Evolutionary conservation across 1,284 basidiomycete genomes (phyloP), one percentile per base, ranked within the genome.

Genomic region (Microbotryum violaceum): DNA sequence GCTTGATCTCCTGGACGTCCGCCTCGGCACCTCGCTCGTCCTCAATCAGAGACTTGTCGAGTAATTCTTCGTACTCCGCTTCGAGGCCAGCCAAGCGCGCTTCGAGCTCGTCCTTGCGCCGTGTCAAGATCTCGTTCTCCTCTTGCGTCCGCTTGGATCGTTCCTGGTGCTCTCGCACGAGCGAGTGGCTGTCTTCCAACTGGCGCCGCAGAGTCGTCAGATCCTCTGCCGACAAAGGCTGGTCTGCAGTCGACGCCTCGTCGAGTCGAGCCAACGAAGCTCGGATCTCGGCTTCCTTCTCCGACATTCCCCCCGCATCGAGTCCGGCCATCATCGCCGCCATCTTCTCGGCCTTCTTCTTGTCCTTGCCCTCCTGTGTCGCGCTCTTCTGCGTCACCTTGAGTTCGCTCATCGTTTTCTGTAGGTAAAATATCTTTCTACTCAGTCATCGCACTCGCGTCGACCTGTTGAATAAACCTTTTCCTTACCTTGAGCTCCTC

Each of bases 271-370:
- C 80, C 61, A 96, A 80, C 54, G 90, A 82, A 56, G 85, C 82
- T 61, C 91, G 85, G 71, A 96, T 82, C 71, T 91, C 88, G 72
- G 93, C 90, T 75, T 94, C 91, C 79, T 91, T 90, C 79, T 94
- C 91, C 47, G 89, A 91, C 75, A 93, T 87, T 2, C 86, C 84
- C 33, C 87, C 88, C 79, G 88, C 84, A 78, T 93, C 93, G 72
- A 98, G 96, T 77, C 96, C 94, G 65, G 93, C 91, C 93, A 99
- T 97, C 91, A 99, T 96, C 70, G 94, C 81, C n/a, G 90, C 92
- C 88, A 99, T 91, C 82, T 96, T 96, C 79, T 97, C 94, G 72
- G 96, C 92, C 78, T 97, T 98, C 76, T 91, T 86, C 81, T 91
- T 94, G 81, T 98, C 94, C 79, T 96, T 97, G 74, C 94, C 94